Base-by-base conservation (phyloP, 2,329 filamentous ascomycete species). In the Calonectria ilicicola region DNA sequence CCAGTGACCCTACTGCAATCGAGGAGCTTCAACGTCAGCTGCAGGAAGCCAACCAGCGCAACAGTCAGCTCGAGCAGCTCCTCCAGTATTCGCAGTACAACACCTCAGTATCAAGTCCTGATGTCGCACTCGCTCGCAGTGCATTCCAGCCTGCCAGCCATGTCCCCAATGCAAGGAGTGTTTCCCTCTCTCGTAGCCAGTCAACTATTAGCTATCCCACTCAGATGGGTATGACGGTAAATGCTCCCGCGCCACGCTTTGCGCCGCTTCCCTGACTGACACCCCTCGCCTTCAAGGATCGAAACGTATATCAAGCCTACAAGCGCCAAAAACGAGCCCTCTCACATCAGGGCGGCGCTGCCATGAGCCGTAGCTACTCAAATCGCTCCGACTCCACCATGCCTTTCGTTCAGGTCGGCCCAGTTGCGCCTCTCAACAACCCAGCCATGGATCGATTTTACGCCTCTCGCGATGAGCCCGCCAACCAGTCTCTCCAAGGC, bases 341-440 rank as follows among this genome's bases (percentile, higher is more conserved):
- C 49, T 82, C 81, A 29, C 81, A 82, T 53, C 81, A 83, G 67
- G 74, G 78, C 1, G 70, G 80, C 15, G 73, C 80, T 10, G 80
- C 58, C 73, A 89, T 89, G 87, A 82, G 84, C 76, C 86, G 87
- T 69, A 85, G 82, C 67, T 80, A 81, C 17, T 89, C 87, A 46
- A 85, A 82, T 75, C 81, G 83, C 38, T 86, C 86, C 12, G 83
- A 85, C 29, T 78, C 80, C 46, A 75, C 83, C 32, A 84, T 83
- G 58, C 84, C 86, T 42, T 87, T 87, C 81, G 72, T 79, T 75
- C 76, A 79, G 66, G 82, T 79, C 40, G 79, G 80, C 58, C 81
- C 81, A 67, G 80, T 85, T 74, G 82, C 84, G 3, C 77, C 80
- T 17, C 69, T 80, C 29, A 72, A 67, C 69, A 79, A 74, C 74